Percentiles rank a stretch among this genome's conserved stretches.
phyloP scores from a whole-genome alignment of 495 filamentous ascomycete species.

The Trichoderma asperelloides region DNA sequence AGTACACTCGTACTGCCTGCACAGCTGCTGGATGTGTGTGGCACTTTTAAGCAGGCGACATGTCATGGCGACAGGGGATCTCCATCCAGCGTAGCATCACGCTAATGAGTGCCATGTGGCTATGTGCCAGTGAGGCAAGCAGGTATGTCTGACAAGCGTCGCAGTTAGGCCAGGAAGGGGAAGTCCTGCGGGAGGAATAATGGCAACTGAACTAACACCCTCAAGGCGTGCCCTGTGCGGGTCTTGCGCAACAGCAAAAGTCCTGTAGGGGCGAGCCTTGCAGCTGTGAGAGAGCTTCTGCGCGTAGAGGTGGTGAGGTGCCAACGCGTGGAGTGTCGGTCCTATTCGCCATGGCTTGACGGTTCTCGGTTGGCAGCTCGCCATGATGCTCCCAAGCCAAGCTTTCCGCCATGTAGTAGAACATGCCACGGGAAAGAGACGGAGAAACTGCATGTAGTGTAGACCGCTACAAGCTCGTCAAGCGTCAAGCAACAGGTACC shows the following conservation, averaged over 20 bases:
- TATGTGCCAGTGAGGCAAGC: conserved; percentile 5
- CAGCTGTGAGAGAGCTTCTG: neutral
- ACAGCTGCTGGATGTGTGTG: neutral
- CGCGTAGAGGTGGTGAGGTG: neutral
- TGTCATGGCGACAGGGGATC: conserved; percentile 3
- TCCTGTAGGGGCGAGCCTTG: neutral
- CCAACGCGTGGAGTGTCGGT: neutral
- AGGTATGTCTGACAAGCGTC: conserved; percentile 1
- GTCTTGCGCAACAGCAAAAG: neutral
- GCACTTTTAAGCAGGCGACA: neutral
- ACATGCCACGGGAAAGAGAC: neutral
- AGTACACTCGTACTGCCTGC: neutral
- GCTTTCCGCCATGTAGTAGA: neutral
- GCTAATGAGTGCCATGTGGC: conserved; percentile 2
- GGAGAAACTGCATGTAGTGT: neutral
- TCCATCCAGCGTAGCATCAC: neutral
- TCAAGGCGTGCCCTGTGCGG: neutral
- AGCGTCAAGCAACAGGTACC: neutral
- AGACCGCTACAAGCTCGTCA: neutral
- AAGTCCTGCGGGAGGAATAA: conserved; percentile 1
- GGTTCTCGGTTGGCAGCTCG: neutral
- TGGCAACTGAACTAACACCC: neutral
- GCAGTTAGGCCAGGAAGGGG: neutral
- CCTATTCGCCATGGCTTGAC: neutral
- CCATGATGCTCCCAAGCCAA: neutral